phyloP scores from a whole-genome alignment of 2,329 filamentous ascomycete species.

The Fusarium sp. region DNA sequence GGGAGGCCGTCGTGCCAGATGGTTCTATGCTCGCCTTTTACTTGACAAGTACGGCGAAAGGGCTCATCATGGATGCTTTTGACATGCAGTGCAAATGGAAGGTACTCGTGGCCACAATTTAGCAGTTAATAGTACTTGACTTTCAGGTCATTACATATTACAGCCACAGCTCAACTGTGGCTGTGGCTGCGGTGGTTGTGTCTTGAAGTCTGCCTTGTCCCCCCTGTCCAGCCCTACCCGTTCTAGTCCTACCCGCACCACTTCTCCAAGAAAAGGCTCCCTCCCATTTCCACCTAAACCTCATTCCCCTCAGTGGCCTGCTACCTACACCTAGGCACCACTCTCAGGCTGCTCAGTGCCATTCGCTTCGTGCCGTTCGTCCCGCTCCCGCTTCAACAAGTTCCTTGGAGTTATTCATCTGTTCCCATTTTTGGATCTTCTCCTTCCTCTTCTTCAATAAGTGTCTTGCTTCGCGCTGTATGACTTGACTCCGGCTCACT shows the following conservation, averaged over 20 bases:
- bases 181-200: constrained; percentile 3
- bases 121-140: constrained; percentile 17
- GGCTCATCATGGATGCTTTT: constrained; percentile 6
- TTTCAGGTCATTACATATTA: background rate
- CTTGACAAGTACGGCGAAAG: constrained; percentile 23
- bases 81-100: background rate
- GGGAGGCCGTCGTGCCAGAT: background rate
- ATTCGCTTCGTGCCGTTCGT: constrained; percentile 38
- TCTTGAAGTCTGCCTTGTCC: constrained; percentile 27
- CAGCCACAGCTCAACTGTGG: constrained; percentile 31
- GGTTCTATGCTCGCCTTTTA: constrained; percentile 10
- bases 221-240: constrained; percentile 39
- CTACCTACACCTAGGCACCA: constrained; percentile 6
- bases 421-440: constrained; percentile 4
- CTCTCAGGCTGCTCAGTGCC: constrained; percentile 15
- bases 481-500: constrained; percentile 43
- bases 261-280: constrained; percentile 13
- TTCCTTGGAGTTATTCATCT: constrained; percentile 15
- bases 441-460: constrained; percentile 9
- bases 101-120: constrained; percentile 6
- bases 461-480: constrained; percentile 27
- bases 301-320: background rate
- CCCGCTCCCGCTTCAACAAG: constrained; percentile 36
- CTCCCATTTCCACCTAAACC: constrained; percentile 8
- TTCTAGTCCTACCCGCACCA: constrained; percentile 18